phyloP scores from a whole-genome alignment of 2,329 filamentous ascomycete species.

The Fusarium pininemorale region DNA sequence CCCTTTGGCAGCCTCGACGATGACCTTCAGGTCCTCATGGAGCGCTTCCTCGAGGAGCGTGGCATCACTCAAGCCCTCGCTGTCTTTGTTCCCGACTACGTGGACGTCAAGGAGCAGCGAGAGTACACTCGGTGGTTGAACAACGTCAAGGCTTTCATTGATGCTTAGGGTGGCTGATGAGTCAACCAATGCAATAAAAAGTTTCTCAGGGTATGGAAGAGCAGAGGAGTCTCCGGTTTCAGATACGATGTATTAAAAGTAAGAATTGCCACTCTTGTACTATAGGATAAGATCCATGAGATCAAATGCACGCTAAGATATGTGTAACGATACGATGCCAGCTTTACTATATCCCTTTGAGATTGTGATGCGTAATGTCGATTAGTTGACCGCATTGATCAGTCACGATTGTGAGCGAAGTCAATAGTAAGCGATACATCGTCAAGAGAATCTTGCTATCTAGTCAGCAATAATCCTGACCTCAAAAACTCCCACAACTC shows the following conservation, averaged over 20 bases:
- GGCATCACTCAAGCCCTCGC: conserved; percentile 89
- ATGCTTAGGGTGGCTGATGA: conserved; percentile 60
- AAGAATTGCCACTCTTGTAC: conserved; percentile 45
- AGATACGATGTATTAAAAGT: conserved; percentile 33
- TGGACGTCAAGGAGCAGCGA: conserved; percentile 97
- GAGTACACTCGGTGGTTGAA: conserved; percentile 94
- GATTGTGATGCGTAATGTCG: neutral
- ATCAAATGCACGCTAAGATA: conserved; percentile 36
- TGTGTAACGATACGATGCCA: conserved; percentile 39
- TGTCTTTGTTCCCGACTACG: conserved; percentile 93
- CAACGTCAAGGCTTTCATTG: conserved; percentile 86
- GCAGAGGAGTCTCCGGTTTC: conserved; percentile 16
- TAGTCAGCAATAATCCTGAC: conserved; percentile 29
- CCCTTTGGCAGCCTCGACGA: conserved; percentile 95
- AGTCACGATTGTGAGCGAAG: neutral
- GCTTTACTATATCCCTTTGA: neutral
- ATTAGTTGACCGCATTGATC: neutral
- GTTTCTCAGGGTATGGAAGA: conserved; percentile 15
- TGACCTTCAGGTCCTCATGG: conserved; percentile 90
- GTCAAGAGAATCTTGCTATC: conserved; percentile 31
- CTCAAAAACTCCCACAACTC: conserved; percentile 43
- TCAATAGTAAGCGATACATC: conserved; percentile 23
- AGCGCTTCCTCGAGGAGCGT: conserved; percentile 94
- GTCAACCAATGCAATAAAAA: neutral
- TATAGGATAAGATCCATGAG: conserved; percentile 39